Percentiles rank a stretch among this genome's conserved stretches.
These are phyloP conservation scores for Erucastrum elatum DNA, from an alignment of 345 rosid genomes.

Conservation along the genomic window DNA sequence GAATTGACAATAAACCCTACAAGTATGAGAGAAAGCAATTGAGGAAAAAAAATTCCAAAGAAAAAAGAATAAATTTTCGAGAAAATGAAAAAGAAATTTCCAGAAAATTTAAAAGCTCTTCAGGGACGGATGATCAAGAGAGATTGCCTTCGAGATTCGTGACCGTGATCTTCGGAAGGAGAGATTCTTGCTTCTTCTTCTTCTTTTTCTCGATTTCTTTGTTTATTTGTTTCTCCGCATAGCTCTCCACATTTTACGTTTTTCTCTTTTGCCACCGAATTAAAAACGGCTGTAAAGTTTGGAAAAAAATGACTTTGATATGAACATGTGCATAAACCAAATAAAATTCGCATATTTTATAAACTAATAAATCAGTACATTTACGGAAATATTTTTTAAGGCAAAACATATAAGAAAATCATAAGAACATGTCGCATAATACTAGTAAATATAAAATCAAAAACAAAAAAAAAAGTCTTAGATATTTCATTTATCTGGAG, in stretches of 20 bases:
- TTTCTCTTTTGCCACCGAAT: neutral
- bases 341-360: neutral
- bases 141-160: slow-evolving; percentile 34
- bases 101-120: slow-evolving; percentile 2
- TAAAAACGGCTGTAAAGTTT: neutral
- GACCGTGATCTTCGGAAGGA: slow-evolving; percentile 19
- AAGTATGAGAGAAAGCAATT: slow-evolving; percentile 9
- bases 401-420: too few species aligned
- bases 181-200: slow-evolving; percentile 32
- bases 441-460: too few species aligned
- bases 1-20: neutral
- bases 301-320: neutral
- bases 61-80: neutral
- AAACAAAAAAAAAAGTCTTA: too few species aligned
- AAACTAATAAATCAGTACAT: too few species aligned
- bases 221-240: neutral
- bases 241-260: neutral
- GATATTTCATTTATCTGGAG: too few species aligned
- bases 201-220: neutral
- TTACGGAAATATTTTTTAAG: too few species aligned
- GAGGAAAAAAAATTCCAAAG: neutral
- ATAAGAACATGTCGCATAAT: too few species aligned
- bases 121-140: neutral
- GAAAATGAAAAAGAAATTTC: neutral
- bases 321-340: neutral